Evolutionary conservation across 202 grass and related monocot species (phyloP).

Genomic region (Setaria viridis): DNA sequence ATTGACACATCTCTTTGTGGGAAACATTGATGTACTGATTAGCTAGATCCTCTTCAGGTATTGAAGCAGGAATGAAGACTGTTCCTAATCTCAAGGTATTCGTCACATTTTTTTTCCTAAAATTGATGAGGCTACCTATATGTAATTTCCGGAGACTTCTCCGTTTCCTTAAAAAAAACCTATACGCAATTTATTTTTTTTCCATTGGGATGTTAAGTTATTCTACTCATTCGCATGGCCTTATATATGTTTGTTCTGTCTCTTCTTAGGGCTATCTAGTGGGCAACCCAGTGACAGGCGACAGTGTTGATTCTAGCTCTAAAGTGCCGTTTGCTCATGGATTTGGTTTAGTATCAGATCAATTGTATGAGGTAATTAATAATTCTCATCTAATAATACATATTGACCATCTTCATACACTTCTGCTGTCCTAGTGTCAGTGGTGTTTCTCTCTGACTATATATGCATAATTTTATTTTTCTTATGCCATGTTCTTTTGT

Average conservation of each 20-base stretch:
- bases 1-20: neutral
- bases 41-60: neutral
- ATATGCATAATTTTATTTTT: neutral
- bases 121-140: neutral
- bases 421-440: neutral
- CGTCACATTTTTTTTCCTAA: neutral
- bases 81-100: conserved; percentile 57
- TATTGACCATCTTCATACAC: neutral
- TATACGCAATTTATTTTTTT: neutral
- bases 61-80: conserved; percentile 11
- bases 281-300: conserved; percentile 56
- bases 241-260: neutral
- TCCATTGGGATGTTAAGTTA: neutral
- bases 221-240: neutral
- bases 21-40: neutral
- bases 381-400: neutral
- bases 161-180: neutral
- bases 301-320: conserved; percentile 33
- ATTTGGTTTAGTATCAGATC: conserved; percentile 65
- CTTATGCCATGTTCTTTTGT: no score
- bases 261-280: conserved; percentile 61
- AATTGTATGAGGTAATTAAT: conserved; percentile 57
- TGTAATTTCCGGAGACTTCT: no score
- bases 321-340: conserved; percentile 61
- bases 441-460: neutral